Base-by-base conservation (phyloP, 805 yeast species). In the Candida multigemmis region DNA sequence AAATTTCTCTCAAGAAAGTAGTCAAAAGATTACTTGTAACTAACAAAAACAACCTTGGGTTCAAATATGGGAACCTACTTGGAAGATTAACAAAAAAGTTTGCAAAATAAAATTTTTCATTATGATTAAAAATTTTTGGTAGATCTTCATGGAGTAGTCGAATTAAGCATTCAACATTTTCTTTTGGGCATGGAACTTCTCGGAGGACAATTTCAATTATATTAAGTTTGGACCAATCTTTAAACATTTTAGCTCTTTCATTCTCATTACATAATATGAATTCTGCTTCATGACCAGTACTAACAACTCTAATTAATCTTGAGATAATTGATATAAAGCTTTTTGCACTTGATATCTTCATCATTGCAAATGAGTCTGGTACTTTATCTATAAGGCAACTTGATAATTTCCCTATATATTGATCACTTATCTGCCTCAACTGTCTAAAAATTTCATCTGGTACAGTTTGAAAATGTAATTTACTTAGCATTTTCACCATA, bases 171-270 rank as follows among this genome's bases (percentile, higher is more conserved):
- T 51, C 57, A 11, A 45, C 34, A 34, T 56, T 59, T 7, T 36
- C 36, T 12, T 35, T 38, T 28, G 57, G 58, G 41, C 78, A 71
- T 1, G 78, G 76, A 9, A 65, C 55, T 34, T 72, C 78, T 18
- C 74, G 56, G 12, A 49, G 39, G 2, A 68, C 58, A 15, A 71
- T 56, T 22, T 61, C 60, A 15, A 46, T 50, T 23, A 65, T 47
- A 36, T 74, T 70, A 21, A 74, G 68, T 31, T 56, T 56, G 25
- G 51, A 40, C 85, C 84, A 78, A 47, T 76, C 83, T 19, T 51
- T 47, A 23, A 56, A 42, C 84, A 77, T 77, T 16, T 60, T 45
- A 18, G 49, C 53, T 23, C 64, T 52, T 27, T 73, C 78, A 9
- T 42, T 33, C 6, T 48, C 45, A 28, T 60, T 60, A 12, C 55